Base-by-base conservation (phyloP, 192 early-diverging fungal species). In the Dissophora ornata region DNA sequence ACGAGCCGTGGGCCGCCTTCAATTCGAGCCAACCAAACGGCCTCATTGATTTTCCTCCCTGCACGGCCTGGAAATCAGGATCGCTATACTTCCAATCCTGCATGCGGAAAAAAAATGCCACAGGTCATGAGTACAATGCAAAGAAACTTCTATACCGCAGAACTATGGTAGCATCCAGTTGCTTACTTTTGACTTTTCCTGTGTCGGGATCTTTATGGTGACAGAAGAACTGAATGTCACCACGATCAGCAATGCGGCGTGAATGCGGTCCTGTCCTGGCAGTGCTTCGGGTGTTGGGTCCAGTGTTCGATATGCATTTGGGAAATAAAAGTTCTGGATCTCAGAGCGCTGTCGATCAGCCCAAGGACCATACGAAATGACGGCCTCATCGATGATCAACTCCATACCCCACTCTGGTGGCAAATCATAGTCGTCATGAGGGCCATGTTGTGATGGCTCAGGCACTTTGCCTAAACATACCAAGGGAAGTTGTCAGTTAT, bases 341-440 rank as follows among this genome's bases (percentile, higher is more conserved):
- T 83, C 41, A 12, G 79, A 45, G 29, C 91, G 80, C 55, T 94
- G 93, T 24, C 90, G 82, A 71, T 92, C 90, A 13, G 91, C 84
- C 93, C 93, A 94, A 16, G 93, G 93, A 2, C 93, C 93, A 57
- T 94, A 94, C 40, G 89, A 83, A 0, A 93, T 54, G 7, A 83
- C 79, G 6, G 81, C 90, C 66, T 89, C 84, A 29, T 71, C 58
- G 38, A 89, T 62, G 30, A 75, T 71, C 21, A 94, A n/a, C 3
- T 89, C 85, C 4, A 90, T 59, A 4, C 87, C 87, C 91, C 91
- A 94, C 69, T 91, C 88, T 25, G 93, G 91, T 8, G 84, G 74
- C 6, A 82, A 71, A n/a, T 86, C 86, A 12, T 60, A 59, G 12
- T 84, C 81, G 5, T 59, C 22, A 16, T 75, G 19, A 12, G 48